phyloP scores from a whole-genome alignment of 1,139 yeast species.

The Debaryomycetaceae sp. region DNA sequence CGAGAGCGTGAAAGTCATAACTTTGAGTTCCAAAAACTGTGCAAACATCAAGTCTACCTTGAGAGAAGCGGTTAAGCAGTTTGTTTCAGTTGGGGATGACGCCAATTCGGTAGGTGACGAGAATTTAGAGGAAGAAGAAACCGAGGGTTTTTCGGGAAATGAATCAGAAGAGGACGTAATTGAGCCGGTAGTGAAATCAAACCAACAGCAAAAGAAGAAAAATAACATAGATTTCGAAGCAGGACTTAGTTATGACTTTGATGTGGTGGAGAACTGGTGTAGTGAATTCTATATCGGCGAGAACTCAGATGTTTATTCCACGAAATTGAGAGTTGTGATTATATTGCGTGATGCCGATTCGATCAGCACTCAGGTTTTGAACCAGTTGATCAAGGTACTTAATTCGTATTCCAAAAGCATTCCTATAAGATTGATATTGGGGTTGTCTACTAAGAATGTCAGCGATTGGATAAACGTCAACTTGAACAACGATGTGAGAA shows the following conservation, averaged over 20 bases:
- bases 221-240: conserved; percentile 9
- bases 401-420: conserved; percentile 32
- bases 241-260: conserved; percentile 48
- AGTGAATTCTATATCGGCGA: conserved; percentile 12
- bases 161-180: conserved; percentile 11
- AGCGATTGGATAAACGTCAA: conserved; percentile 36
- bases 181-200: conserved; percentile 2
- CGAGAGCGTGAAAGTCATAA: conserved; percentile 26
- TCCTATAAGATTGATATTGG: conserved; percentile 50
- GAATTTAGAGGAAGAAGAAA: conserved; percentile 9
- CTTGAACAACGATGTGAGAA: conserved; percentile 29
- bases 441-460: conserved; percentile 46
- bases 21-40: conserved; percentile 40
- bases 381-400: conserved; percentile 47
- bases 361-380: conserved; percentile 48
- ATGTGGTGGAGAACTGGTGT: conserved; percentile 50
- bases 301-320: conserved; percentile 9
- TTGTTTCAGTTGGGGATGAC: conserved; percentile 8
- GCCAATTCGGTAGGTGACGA: conserved; percentile 6
- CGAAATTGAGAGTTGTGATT: conserved; percentile 31
- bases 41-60: conserved; percentile 39
- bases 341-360: conserved; percentile 67
- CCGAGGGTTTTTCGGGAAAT: conserved; percentile 3
- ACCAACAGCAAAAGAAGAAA: not conserved
- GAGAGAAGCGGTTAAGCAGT: conserved; percentile 36